Percentiles rank a stretch among this genome's conserved stretches.
Evolutionary conservation across 495 filamentous ascomycete genomes (phyloP).

Genomic region (Tuber magnatum): DNA sequence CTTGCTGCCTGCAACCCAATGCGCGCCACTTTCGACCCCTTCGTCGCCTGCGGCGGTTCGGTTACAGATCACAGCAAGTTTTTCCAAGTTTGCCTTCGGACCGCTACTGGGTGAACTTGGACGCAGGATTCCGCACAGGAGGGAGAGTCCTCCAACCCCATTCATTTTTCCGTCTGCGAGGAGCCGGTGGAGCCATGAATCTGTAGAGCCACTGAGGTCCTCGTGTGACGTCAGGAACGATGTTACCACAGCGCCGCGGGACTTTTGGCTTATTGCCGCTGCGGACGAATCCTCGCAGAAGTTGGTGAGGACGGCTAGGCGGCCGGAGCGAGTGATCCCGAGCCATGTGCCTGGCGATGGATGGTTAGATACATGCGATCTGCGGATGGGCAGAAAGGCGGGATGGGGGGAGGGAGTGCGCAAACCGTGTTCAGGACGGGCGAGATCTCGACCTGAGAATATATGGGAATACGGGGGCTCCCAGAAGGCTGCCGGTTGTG

Average conservation of each 20-base stretch:
- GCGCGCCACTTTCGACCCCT: constrained; percentile 43
- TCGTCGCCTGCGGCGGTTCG: constrained; percentile 59
- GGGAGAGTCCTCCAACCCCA: constrained; percentile 81
- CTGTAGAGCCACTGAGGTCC: constrained; percentile 42
- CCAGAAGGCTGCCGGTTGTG: constrained; percentile 80
- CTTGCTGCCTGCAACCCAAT: constrained; percentile 60
- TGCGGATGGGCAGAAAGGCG: constrained; percentile 21
- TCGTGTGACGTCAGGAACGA: constrained; percentile 60
- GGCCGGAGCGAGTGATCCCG: constrained; percentile 74
- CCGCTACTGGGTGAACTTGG: not conserved
- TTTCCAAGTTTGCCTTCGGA: constrained; percentile 49
- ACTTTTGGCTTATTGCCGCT: constrained; percentile 36
- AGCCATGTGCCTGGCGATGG: constrained; percentile 71
- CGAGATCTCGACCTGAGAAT: constrained; percentile 62
- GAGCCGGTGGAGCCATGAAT: constrained; percentile 62
- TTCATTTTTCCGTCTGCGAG: constrained; percentile 59
- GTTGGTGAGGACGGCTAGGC: constrained; percentile 88
- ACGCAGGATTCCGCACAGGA: constrained; percentile 76
- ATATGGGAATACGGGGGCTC: constrained; percentile 53
- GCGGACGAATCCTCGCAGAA: constrained; percentile 62
- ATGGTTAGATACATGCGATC: constrained; percentile 40
- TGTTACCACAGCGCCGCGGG: constrained; percentile 71
- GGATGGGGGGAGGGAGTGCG: constrained; percentile 35
- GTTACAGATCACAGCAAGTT: constrained; percentile 82
- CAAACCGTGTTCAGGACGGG: constrained; percentile 47